Evolutionary conservation across 345 rosid genomes (phyloP).

Genomic region (Alliaria petiolata): DNA sequence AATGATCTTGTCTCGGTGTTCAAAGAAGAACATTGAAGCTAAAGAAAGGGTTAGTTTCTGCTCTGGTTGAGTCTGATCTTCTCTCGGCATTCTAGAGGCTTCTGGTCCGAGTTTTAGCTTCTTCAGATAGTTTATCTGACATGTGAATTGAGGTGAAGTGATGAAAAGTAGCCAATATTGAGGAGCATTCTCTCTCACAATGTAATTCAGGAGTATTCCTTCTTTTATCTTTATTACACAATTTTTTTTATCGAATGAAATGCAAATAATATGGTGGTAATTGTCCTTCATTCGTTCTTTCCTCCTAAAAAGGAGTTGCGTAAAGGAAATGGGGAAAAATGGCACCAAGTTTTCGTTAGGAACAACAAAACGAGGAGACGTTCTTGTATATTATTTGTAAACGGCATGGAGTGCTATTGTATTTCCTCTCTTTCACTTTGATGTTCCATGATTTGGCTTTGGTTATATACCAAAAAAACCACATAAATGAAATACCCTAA

Average conservation of each 20-base stretch:
- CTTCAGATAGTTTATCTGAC: slow-evolving; percentile 1
- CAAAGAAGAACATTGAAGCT: slow-evolving; percentile 15
- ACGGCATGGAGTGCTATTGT: neutral
- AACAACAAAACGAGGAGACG: neutral
- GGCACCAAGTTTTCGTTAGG: neutral
- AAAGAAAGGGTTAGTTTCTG: neutral
- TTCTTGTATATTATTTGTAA: neutral
- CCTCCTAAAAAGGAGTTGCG: neutral
- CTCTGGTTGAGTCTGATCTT: slow-evolving; percentile 1
- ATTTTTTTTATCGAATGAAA: slow-evolving; percentile 8
- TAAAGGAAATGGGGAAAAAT: neutral
- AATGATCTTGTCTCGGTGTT: slow-evolving; percentile 39
- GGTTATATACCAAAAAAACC: slow-evolving; percentile 12
- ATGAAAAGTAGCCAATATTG: neutral
- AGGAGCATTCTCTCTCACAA: neutral
- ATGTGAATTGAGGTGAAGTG: neutral
- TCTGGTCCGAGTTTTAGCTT: neutral
- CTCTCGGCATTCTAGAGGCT: slow-evolving; percentile 3
- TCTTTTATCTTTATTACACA: neutral
- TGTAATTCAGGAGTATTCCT: neutral
- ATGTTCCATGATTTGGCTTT: neutral
- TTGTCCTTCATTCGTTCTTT: neutral
- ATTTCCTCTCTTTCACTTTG: neutral
- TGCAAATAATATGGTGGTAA: slow-evolving; percentile 28
- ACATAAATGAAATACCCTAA: slow-evolving; percentile 9